Conservation (phyloP, 2,329 filamentous ascomycete genomes). For the Graphilbum ipis-grandicollis region DNA sequence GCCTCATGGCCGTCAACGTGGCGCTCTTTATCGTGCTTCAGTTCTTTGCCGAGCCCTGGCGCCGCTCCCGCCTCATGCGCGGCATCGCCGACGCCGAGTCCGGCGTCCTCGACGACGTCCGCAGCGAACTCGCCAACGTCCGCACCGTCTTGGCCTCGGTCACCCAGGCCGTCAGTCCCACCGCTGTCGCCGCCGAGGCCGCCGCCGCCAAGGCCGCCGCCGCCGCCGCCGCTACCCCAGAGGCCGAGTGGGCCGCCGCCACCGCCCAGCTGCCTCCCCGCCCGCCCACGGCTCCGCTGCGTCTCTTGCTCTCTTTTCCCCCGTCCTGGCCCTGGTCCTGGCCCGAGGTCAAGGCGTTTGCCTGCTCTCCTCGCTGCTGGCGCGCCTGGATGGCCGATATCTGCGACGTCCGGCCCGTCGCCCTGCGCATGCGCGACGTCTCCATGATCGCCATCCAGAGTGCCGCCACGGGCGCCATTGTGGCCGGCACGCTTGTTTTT, state of each 20-base stretch:
- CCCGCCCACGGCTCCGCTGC: no score
- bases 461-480: constrained; percentile 41
- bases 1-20: constrained; percentile 92
- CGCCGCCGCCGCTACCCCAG: not conserved
- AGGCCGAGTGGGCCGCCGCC: no score
- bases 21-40: constrained; percentile 73
- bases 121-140: constrained; percentile 22
- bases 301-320: not conserved
- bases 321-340: constrained; percentile 1
- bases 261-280: not conserved
- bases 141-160: constrained; percentile 12
- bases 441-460: constrained; percentile 54
- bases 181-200: not conserved
- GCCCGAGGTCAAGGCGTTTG: constrained; percentile 13
- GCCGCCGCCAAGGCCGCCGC: not conserved
- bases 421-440: constrained; percentile 50
- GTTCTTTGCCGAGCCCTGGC: constrained; percentile 86
- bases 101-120: constrained; percentile 31
- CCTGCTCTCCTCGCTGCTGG: constrained; percentile 27
- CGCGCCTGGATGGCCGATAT: constrained; percentile 36
- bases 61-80: constrained; percentile 59
- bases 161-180: no score
- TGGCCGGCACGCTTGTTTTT: constrained; percentile 4
- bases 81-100: constrained; percentile 70
- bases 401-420: constrained; percentile 46